Base-by-base conservation (phyloP, 163 green algal genomes). In the Prototheca stagnorum region DNA sequence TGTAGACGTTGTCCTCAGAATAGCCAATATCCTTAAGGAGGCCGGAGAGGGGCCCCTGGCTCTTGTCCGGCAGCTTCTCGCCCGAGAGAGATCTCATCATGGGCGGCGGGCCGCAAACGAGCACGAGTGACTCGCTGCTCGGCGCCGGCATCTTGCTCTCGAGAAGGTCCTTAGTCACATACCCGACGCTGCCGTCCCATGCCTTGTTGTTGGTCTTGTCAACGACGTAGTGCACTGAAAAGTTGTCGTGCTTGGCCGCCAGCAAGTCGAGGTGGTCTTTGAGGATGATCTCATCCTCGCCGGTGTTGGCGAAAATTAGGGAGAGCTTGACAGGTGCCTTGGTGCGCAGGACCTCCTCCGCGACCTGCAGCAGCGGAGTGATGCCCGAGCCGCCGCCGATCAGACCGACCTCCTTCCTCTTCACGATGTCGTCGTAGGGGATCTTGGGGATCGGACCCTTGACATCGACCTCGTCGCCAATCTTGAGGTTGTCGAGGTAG, bases 231-330 rank as follows among this genome's bases (percentile, higher is more conserved):
- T 57, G 36, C 4, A 67, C 34, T 27, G 54, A 53, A 56, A 89
- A 78, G 19, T 76, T 77, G 5, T 52, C 39, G 55, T 80, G 55
- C 23, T 73, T 50, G 19, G 39, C 36, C 11, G 59, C 78, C 57
- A 78, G 59, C 23, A 22, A 44, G 11, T 90, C 80, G 9, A 92
- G 41, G n/a, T 42, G 39, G 26, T 68, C 53, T 28, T 75, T 77
- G 2, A 93, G 67, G 49, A 96, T 78, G 55, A 96, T 94, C 72
- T 96, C 86, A 0, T 62, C 24, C 56, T 86, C 80, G 1, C 51
- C 78, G 27, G 79, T 53, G 56, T 95, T 96, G 28, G 72, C 82
- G 57, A 83, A 96, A 7, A 95, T 44, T 7, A 96, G 66, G 7
- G 50, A 75, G 4, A 94, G 48, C 47, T 61, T 34, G n/a, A 35